Conservation (phyloP, 2,329 filamentous ascomycete species). For the Samsoniella hepiali region DNA sequence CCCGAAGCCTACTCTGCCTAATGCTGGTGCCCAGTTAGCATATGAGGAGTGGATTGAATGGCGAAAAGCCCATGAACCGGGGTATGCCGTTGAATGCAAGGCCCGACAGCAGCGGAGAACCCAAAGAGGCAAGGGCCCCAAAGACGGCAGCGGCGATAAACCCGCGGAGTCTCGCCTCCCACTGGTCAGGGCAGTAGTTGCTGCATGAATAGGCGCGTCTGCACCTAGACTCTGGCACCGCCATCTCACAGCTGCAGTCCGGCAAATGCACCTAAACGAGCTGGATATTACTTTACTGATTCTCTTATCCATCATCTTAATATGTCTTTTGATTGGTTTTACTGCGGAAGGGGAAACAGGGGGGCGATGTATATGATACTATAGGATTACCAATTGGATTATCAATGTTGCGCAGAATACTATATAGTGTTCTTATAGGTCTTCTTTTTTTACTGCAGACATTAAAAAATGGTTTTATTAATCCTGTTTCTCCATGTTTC, state of each 20-base stretch:
- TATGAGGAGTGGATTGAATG: slow-evolving; percentile 49
- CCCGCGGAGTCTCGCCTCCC: neutral
- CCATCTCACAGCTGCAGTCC: neutral
- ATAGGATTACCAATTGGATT: slow-evolving; percentile 14
- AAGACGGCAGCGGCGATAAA: neutral
- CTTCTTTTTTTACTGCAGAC: neutral
- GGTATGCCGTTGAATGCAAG: slow-evolving; percentile 46
- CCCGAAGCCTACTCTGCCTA: slow-evolving; percentile 40
- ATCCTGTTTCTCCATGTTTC: neutral
- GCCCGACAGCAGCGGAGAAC: slow-evolving; percentile 40
- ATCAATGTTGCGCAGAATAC: neutral
- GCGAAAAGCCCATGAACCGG: slow-evolving; percentile 47
- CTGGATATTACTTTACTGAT: neutral
- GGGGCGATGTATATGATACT: neutral
- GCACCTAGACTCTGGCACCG: neutral
- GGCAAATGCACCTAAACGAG: neutral
- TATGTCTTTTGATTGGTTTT: neutral
- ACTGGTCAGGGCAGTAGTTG: neutral
- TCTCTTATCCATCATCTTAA: neutral
- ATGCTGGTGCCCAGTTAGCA: slow-evolving; percentile 41
- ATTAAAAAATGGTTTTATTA: neutral
- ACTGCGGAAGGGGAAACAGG: neutral
- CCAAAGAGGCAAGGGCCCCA: slow-evolving; percentile 26
- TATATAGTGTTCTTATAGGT: neutral
- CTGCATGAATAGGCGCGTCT: neutral